phyloP scores from a whole-genome alignment of 192 early-diverging fungal genomes.

The Linnemannia exigua region DNA sequence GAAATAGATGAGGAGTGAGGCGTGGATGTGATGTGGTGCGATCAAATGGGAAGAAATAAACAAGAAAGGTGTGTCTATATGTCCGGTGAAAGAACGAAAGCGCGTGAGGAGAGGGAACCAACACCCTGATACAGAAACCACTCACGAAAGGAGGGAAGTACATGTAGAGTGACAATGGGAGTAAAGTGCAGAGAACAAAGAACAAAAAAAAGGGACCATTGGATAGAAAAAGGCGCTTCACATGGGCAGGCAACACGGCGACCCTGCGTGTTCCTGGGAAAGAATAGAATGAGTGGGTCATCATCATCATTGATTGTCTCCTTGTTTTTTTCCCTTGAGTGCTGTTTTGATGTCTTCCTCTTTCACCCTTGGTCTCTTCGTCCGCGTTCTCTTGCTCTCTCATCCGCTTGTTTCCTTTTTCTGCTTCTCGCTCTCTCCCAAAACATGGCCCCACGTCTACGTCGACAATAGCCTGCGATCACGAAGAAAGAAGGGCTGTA shows the following conservation, averaged over 20 bases:
- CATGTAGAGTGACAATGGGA: not conserved
- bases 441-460: not conserved
- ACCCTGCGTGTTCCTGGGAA: constrained; percentile 28
- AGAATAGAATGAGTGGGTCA: constrained; percentile 39
- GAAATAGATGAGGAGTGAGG: not conserved
- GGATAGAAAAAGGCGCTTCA: constrained; percentile 8
- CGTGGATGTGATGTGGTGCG: not conserved
- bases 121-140: not conserved
- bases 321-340: not conserved
- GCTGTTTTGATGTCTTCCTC: not conserved
- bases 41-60: not conserved
- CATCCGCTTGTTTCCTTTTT: not conserved
- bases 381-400: too few species aligned
- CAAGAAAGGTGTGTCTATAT: not conserved
- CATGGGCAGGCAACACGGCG: not conserved
- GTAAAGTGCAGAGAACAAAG: not conserved
- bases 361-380: too few species aligned
- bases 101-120: not conserved
- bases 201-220: not conserved
- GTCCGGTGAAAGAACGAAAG: not conserved
- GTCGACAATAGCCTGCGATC: not conserved
- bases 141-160: not conserved
- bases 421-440: not conserved
- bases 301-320: too few species aligned
- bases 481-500: constrained; percentile 8